phyloP scores from a whole-genome alignment of 1,139 yeast genomes.

The Groenewaldozyma auringiensis region DNA sequence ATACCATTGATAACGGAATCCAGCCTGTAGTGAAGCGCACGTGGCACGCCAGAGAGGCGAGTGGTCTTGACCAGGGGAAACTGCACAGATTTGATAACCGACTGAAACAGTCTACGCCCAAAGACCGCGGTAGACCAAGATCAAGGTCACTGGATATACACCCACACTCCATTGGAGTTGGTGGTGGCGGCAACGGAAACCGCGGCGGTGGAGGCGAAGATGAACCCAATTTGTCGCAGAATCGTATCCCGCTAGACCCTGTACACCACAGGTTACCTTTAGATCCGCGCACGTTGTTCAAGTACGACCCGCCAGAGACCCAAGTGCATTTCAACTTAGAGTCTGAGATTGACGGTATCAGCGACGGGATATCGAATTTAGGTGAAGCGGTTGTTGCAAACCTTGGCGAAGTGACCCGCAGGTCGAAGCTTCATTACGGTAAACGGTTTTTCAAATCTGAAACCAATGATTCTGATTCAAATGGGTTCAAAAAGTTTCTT shows the following conservation, averaged over 20 bases:
- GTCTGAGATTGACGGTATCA: not conserved
- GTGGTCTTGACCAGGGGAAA: not conserved
- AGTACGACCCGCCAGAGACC: not conserved
- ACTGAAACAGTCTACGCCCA: not conserved
- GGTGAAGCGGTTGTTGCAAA: not conserved
- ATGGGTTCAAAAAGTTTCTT: not conserved
- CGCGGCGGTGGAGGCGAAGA: not conserved
- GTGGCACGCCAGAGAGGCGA: not conserved
- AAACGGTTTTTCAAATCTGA: slow-evolving; percentile 1
- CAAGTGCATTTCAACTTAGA: not conserved
- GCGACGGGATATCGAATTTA: not conserved
- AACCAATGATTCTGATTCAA: not conserved
- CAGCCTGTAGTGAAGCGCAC: not conserved
- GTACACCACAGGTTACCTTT: not conserved
- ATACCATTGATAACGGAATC: not conserved
- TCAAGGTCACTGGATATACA: not conserved
- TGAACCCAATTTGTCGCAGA: not conserved
- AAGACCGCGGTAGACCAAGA: not conserved
- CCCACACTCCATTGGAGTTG: not conserved
- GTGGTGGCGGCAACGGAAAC: not conserved
- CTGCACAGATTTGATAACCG: not conserved
- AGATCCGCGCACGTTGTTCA: not conserved
- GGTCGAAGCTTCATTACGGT: not conserved
- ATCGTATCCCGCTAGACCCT: not conserved
- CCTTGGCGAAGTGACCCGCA: not conserved